Evolutionary conservation across 176 grass and related monocot genomes (phyloP).

Genomic region (Aegilops speltoides): DNA sequence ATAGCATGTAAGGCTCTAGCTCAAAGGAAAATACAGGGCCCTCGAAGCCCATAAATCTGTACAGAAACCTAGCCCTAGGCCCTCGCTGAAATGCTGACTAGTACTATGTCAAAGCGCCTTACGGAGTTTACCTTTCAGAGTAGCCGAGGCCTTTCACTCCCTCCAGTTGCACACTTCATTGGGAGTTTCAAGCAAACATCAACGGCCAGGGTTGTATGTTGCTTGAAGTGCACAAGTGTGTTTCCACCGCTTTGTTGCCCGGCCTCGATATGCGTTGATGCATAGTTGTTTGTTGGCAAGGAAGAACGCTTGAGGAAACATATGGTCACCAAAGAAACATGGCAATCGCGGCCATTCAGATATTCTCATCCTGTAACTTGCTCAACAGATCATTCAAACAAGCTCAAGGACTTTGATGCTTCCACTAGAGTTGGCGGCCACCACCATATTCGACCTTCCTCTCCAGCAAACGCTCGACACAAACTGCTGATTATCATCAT

Average conservation of each 20-base stretch:
- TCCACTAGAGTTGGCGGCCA: conserved; percentile 86
- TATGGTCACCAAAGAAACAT: conserved; percentile 7
- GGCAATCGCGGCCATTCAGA: neutral
- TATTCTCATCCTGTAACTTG: conserved; percentile 23
- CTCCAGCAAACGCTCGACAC: conserved; percentile 95
- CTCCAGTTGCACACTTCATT: conserved; percentile 1
- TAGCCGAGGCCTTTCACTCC: neutral
- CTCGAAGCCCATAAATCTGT: conserved; percentile 37
- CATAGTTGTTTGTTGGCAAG: neutral
- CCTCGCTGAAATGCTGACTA: conserved; percentile 9
- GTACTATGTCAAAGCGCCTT: conserved; percentile 24
- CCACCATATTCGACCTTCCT: conserved; percentile 89
- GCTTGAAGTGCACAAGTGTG: neutral
- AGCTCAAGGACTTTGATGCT: conserved; percentile 97
- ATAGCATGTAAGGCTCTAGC: neutral
- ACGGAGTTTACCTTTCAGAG: neutral
- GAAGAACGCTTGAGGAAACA: neutral
- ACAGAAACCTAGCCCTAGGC: conserved; percentile 28
- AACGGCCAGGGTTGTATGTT: neutral
- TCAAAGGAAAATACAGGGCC: neutral
- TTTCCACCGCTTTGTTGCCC: neutral
- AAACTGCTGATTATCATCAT: conserved; percentile 75
- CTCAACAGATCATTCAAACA: conserved; percentile 40
- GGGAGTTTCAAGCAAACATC: neutral
- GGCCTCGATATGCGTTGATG: neutral